These are phyloP conservation scores for Ophiostoma sp. DNA, from an alignment of 2,329 filamentous ascomycete genomes.

Conservation along the genomic window DNA sequence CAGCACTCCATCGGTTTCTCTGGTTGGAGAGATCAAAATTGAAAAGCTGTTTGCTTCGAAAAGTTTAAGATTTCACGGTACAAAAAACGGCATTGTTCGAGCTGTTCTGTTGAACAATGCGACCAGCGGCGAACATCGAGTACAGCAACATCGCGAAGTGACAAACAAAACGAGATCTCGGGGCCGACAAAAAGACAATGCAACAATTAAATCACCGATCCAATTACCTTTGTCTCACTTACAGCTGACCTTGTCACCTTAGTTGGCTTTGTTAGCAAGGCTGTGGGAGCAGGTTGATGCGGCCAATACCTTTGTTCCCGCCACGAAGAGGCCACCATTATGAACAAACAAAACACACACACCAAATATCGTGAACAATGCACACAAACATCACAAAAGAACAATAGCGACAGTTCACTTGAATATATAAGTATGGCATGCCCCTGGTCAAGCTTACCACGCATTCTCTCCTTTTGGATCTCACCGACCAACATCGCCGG, in stretches of 20 bases:
- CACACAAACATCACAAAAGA: not conserved
- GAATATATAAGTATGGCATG: not conserved
- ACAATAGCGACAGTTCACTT: not conserved
- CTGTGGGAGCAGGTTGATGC: not conserved
- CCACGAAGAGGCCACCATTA: not conserved
- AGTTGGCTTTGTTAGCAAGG: not conserved
- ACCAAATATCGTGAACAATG: not conserved
- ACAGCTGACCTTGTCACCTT: not conserved
- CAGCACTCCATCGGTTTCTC: not conserved
- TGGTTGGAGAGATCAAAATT: not conserved
- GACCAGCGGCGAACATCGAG: not conserved
- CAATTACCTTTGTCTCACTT: not conserved
- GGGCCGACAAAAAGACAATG: not conserved
- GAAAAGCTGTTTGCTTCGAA: not conserved
- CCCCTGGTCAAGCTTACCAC: not conserved
- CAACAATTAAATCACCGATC: not conserved
- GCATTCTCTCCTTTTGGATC: not conserved
- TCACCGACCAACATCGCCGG: not conserved
- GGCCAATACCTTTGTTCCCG: not conserved
- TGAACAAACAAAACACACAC: not conserved
- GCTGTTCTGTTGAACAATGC: not conserved
- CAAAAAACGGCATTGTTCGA: not conserved
- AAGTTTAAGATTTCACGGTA: not conserved
- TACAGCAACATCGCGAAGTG: not conserved
- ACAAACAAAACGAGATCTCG: not conserved